Percentiles rank a stretch among this genome's conserved stretches.
Conservation (phyloP, 2,329 filamentous ascomycete genomes). For the Cercospora berteroae region DNA sequence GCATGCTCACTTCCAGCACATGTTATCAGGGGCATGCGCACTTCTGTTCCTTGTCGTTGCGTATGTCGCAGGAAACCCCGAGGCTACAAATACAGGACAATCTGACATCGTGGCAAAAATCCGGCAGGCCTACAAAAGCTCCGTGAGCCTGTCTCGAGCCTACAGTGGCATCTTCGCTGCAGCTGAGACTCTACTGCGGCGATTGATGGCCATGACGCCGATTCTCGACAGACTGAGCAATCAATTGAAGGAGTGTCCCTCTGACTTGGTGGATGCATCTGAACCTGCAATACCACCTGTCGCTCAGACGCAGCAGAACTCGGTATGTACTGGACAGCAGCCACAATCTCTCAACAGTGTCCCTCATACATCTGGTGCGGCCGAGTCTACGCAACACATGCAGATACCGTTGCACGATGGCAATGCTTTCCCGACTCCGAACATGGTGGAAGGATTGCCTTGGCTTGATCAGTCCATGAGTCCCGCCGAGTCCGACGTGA, state of each 20-base stretch:
- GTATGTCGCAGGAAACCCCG: background rate
- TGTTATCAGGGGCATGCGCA: background rate
- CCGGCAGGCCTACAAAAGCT: background rate
- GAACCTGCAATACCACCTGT: background rate
- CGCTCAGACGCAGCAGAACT: too few relatives aligned
- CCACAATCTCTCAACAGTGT: background rate
- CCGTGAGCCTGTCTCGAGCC: background rate
- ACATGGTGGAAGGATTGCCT: background rate
- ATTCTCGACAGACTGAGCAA: background rate
- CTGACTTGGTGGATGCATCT: too few relatives aligned
- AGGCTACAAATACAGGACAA: background rate
- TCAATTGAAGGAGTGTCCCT: background rate
- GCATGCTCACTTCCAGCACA: constrained; percentile 5
- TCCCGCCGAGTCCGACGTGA: background rate
- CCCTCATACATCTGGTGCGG: background rate
- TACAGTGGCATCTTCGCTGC: background rate
- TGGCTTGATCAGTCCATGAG: background rate
- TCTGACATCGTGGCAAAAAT: background rate
- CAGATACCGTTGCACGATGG: background rate
- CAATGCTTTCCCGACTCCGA: background rate
- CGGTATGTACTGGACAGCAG: background rate
- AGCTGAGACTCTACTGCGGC: background rate
- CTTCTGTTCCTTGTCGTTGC: background rate
- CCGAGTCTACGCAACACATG: background rate
- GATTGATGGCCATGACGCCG: background rate